Evolutionary conservation across 768 basidiomycete species (phyloP), one percentile per base, ranked within the genome.

Genomic region (Boletus insuetus): DNA sequence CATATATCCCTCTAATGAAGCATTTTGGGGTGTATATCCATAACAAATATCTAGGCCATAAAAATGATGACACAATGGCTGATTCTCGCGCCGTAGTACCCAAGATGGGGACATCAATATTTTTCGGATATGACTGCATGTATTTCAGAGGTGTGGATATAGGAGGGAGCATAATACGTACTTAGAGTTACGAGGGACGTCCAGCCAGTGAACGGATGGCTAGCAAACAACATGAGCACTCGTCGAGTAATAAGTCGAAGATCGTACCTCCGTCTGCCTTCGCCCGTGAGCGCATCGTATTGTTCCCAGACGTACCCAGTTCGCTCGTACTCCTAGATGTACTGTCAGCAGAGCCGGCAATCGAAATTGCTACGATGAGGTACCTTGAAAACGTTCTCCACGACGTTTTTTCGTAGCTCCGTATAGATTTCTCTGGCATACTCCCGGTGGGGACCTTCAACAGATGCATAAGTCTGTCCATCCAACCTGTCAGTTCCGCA

Each of bases 231-330:
- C 20, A 44, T 58, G 35, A 64, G 29, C 14, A 60, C 22, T 34
- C 48, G 46, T 7, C 19, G 49, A 44, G 41, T 35, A 38, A 53
- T 57, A n/a, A 26, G n/a, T 17, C 40, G 38, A 19, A 20, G 38
- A 45, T 63, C 77, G n/a, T 57, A 89, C 91, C 92, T 96, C 75
- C 95, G 74, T 67, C 79, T 79, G 2, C 95, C 95, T 68, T 92
- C 82, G 17, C 95, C 95, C 16, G 83, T 90, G 4, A 77, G 69
- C 1, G 93, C 76, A 69, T 98, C 88, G 69, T 98, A 98, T 71
- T 98, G 96, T 72, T 98, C 95, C 95, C 95, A 98, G 16, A 93
- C 92, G 68, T 93, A 96, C 4, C 94, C 94, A 4, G 94, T 97
- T 29, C 89, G 82, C 65, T 92, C 79, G 69, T 93, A 97, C 73